These are phyloP conservation scores for Sporothrix inflata DNA, from an alignment of 2,329 filamentous ascomycete genomes.

Conservation along the genomic window DNA sequence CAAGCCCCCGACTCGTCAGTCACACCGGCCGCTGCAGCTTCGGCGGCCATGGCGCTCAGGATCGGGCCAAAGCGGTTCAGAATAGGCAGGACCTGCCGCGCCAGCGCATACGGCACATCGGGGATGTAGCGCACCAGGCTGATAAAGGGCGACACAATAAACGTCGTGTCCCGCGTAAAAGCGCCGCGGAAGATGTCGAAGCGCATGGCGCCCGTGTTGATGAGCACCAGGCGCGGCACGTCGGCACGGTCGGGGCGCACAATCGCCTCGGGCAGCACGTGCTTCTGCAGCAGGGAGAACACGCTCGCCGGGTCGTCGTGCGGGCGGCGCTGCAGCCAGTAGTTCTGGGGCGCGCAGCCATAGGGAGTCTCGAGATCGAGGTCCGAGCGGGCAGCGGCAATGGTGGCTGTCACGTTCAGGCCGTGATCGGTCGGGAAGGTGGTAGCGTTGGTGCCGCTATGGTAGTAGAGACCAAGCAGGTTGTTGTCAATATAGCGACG, in stretches of 20 bases:
- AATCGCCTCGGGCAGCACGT: slow-evolving; percentile 72
- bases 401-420: slow-evolving; percentile 69
- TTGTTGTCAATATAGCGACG: slow-evolving; percentile 95
- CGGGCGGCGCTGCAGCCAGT: slow-evolving; percentile 79
- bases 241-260: slow-evolving; percentile 52
- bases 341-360: slow-evolving; percentile 80
- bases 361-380: slow-evolving; percentile 73
- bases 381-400: slow-evolving; percentile 68
- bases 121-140: slow-evolving; percentile 77
- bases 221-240: slow-evolving; percentile 70
- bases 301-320: slow-evolving; percentile 77
- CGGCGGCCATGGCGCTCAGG: slow-evolving; percentile 40
- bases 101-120: slow-evolving; percentile 78
- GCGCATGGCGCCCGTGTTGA: slow-evolving; percentile 88
- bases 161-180: slow-evolving; percentile 87
- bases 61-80: slow-evolving; percentile 61
- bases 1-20: background rate
- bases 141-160: slow-evolving; percentile 83
- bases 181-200: slow-evolving; percentile 94
- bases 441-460: slow-evolving; percentile 70
- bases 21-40: slow-evolving; percentile 13
- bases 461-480: slow-evolving; percentile 78
- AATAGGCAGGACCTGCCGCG: slow-evolving; percentile 66
- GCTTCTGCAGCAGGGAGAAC: slow-evolving; percentile 76
- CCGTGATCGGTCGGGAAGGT: slow-evolving; percentile 79